A percentile compares a stretch with the other conserved stretches of the same genome.
These are phyloP conservation scores for Cupressus sempervirens DNA, from an alignment of 75 land plant species.

Conservation along the genomic window DNA sequence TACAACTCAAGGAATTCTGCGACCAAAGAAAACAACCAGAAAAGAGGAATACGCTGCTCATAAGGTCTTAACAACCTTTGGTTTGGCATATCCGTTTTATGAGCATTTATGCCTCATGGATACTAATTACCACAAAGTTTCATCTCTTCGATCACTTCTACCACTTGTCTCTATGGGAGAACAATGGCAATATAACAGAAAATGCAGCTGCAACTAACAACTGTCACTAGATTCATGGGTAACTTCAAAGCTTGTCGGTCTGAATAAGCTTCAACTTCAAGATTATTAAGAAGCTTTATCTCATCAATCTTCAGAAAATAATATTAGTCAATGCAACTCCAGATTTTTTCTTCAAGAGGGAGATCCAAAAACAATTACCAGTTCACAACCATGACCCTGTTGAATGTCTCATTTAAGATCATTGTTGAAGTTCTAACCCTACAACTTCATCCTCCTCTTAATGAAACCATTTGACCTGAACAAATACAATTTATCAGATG, in stretches of 20 bases:
- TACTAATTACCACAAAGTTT: background rate
- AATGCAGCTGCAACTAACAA: background rate
- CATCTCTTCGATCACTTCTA: background rate
- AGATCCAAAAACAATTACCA: background rate
- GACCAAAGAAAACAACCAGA: background rate
- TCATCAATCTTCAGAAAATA: background rate
- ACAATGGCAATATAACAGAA: background rate
- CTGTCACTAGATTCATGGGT: background rate
- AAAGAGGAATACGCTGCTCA: background rate
- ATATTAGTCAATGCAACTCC: background rate
- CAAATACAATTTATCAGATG: background rate
- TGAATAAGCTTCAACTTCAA: background rate
- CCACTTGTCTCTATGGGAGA: background rate
- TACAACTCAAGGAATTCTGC: background rate
- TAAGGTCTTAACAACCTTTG: background rate
- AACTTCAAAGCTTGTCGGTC: background rate
- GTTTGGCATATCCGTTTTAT: background rate
- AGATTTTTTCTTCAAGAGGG: background rate
- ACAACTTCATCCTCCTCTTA: no score
- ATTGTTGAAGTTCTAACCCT: background rate
- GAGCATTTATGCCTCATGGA: background rate
- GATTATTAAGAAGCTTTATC: background rate
- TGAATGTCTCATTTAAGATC: background rate
- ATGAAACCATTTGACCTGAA: no score
- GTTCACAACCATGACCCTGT: background rate